Percentiles rank a stretch among this genome's conserved stretches.
phyloP scores from a whole-genome alignment of 257 asterid genomes.

The Solanum neorickii region DNA sequence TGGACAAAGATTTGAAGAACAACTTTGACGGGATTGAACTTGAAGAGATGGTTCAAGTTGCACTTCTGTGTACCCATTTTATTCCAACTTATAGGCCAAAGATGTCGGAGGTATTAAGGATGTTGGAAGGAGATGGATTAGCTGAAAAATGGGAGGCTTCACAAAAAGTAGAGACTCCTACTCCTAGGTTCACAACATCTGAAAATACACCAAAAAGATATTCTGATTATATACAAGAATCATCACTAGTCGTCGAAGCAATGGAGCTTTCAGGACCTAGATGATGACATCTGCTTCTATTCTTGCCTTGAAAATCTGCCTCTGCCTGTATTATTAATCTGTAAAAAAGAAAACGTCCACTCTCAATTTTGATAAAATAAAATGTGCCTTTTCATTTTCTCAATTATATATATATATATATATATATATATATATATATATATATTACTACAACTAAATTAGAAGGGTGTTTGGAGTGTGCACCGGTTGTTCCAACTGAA shows the following conservation, averaged over 20 bases:
- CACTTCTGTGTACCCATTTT: slow-evolving; percentile 22
- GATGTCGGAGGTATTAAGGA: slow-evolving; percentile 27
- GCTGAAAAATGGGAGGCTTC: slow-evolving; percentile 10
- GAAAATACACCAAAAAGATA: slow-evolving; percentile 1
- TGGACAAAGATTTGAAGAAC: slow-evolving; percentile 14
- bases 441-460: neutral
- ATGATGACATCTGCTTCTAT: neutral
- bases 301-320: neutral
- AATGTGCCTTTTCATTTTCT: neutral
- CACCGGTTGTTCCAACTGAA: neutral
- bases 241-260: slow-evolving; percentile 9
- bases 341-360: neutral
- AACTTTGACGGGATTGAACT: slow-evolving; percentile 15
- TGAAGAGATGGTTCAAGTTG: slow-evolving; percentile 24
- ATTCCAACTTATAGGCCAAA: slow-evolving; percentile 17
- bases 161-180: slow-evolving; percentile 8
- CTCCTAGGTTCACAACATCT: neutral
- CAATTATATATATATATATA: too few species aligned
- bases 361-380: neutral
- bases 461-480: too few species aligned
- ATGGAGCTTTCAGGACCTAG: slow-evolving; percentile 23
- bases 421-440: too few species aligned
- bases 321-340: neutral
- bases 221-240: slow-evolving; percentile 8
- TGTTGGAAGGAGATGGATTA: slow-evolving; percentile 31